Evolutionary conservation across 345 rosid genomes (phyloP), one percentile per base, ranked within the genome.

Genomic region (Populus pruinosa): DNA sequence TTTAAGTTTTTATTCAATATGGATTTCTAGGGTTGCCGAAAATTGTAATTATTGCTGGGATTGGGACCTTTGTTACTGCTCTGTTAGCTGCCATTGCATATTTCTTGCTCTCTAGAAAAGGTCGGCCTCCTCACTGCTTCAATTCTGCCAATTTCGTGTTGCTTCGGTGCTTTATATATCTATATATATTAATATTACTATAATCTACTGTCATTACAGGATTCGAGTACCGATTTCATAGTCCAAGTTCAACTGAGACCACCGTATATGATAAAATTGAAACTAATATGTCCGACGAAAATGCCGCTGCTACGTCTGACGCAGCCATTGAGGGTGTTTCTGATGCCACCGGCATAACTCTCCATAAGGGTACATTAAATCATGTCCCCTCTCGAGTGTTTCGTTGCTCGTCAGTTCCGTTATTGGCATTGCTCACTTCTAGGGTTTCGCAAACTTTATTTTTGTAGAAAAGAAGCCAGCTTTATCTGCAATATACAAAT

Each of bases 61-160:
- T 86, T 73, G 94, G 95, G 81, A 79, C 86, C 25, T 87, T 90
- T 21, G 78, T 87, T 29, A 90, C 83, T 47, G 67, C 87, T 72
- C 69, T 88, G 14, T 82, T 92, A 41, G 91, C 94, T 65, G 85
- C 89, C 67, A 2, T 90, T 71, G 91, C 91, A 73, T 94, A 85
- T 78, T 84, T 90, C 63, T 85, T 91, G 9, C 78, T 90, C 76
- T 86, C 87, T 6, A 79, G 87, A 78, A 88, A 83, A 80, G 94
- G 96, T 91, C 39, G 11, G n/a, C 23, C 44, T 20, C 39, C 23
- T 9, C 23, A 41, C 44, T 41, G n/a, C 20, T 8, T 23, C 49
- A 2, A 38, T 13, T 67, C 20, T 11, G 43, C 66, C 23, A 63
- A 53, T 33, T 5, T 6, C 14, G 53, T 53, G 21, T 50, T 50